These are phyloP conservation scores for Carex littledalei DNA, from an alignment of 176 grass and related monocot genomes.

Conservation along the genomic window DNA sequence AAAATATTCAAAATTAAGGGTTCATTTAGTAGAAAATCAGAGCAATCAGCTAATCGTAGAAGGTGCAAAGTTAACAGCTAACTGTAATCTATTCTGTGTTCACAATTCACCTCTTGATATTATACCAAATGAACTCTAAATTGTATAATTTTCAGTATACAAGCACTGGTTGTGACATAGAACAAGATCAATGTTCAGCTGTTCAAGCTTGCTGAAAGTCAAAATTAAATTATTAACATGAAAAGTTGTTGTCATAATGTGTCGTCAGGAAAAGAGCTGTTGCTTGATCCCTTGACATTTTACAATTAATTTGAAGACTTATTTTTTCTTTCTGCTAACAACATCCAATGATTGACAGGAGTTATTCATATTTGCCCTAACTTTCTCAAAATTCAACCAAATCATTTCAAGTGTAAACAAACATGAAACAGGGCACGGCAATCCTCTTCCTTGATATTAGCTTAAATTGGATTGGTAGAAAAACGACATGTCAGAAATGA, in stretches of 20 bases:
- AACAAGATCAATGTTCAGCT: neutral
- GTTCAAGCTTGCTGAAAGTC: neutral
- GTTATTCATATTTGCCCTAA: neutral
- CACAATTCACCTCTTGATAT: neutral
- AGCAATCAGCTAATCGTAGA: neutral
- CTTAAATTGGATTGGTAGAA: neutral
- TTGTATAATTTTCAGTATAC: neutral
- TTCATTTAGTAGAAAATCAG: neutral
- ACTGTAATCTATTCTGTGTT: neutral
- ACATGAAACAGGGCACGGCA: neutral
- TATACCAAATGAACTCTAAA: neutral
- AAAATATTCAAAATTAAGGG: neutral
- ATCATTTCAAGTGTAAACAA: neutral
- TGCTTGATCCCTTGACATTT: neutral
- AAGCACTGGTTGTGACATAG: neutral
- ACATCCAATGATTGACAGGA: neutral
- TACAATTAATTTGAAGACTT: neutral
- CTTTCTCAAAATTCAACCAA: neutral
- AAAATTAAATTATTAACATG: neutral
- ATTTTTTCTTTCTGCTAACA: neutral
- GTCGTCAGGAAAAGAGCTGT: neutral
- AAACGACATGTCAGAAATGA: neutral
- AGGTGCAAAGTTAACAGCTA: neutral
- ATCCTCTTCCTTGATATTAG: neutral
- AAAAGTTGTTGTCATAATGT: neutral